Base-by-base conservation (phyloP, 2,329 filamentous ascomycete species). In the Fusarium begoniae region DNA sequence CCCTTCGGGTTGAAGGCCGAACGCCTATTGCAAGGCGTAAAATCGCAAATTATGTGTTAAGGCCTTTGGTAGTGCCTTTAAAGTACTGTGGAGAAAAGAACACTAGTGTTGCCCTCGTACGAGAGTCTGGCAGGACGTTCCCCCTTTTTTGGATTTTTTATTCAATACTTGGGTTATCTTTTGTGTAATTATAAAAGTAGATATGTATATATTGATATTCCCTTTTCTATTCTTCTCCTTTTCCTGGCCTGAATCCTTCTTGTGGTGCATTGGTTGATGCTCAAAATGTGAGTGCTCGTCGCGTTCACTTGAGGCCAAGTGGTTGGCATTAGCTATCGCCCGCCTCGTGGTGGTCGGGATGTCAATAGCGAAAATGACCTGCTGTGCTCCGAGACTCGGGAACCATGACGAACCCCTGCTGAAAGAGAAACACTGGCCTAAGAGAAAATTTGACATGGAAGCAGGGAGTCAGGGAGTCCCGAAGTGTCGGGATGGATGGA, bases 381-480 rank as follows among this genome's bases (percentile, higher is more conserved):
- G 12, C 35, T 18, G 18, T 66, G 47, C 44, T 37, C 56, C 35
- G 56, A 44, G 38, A 40, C 48, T 37, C 41, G 12, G 58, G 57
- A 41, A 57, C 32, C 50, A 51, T 43, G 32, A 63, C 13, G 41
- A 69, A 38, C 48, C 74, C 75, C 53, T 77, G 70, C n/a, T 45
- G 28, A 24, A 48, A 47, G 44, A 60, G 40, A 63, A 43, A 55
- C 37, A 40, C 17, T 53, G 37, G 57, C 50, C 44, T 22, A 20
- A 50, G 35, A 67, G 47, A 54, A 66, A 47, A 55, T 51, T 37
- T 30, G 51, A 41, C 53, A 57, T 41, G 50, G 63, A 28, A 67
- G 61, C 73, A 74, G 69, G 73, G 72, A 65, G 75, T 77, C 70
- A 74, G 69, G 73, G 72, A 66, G 75, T 77, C 70, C 75, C 72